These are phyloP conservation scores for Fusarium duplospermum DNA, from an alignment of 2,329 filamentous ascomycete genomes.

Conservation along the genomic window DNA sequence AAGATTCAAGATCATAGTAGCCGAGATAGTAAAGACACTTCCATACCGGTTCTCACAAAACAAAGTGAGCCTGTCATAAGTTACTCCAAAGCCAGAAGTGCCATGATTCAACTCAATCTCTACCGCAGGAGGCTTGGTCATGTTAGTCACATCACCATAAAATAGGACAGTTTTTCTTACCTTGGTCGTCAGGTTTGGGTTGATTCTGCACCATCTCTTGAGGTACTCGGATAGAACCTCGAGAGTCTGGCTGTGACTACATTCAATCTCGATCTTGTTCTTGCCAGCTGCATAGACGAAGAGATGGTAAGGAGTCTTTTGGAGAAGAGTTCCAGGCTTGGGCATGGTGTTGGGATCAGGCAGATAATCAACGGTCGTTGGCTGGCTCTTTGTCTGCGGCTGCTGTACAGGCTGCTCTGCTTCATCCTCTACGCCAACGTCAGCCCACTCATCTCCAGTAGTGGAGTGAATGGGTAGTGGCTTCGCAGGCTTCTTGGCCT, in stretches of 20 bases:
- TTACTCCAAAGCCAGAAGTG: constrained; percentile 56
- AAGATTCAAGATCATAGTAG: constrained; percentile 58
- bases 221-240: constrained; percentile 59
- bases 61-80: constrained; percentile 58
- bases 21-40: constrained; percentile 50
- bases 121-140: constrained; percentile 54
- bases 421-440: constrained; percentile 50
- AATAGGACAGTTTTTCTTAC: constrained; percentile 36
- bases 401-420: constrained; percentile 12
- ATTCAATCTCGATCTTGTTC: constrained; percentile 55
- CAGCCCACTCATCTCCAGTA: constrained; percentile 58
- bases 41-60: constrained; percentile 49
- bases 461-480: constrained; percentile 34
- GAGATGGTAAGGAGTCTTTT: constrained; percentile 61
- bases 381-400: not conserved
- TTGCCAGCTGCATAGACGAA: constrained; percentile 49
- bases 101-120: constrained; percentile 57
- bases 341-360: constrained; percentile 56
- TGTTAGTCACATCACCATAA: not conserved
- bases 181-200: constrained; percentile 52
- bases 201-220: constrained; percentile 59
- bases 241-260: constrained; percentile 60
- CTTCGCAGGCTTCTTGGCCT: constrained; percentile 31
- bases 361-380: constrained; percentile 46
- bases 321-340: constrained; percentile 60